Evolutionary conservation across 305 asterid species (phyloP), one percentile per base, ranked within the genome.

Genomic region (Rubia tinctorum): DNA sequence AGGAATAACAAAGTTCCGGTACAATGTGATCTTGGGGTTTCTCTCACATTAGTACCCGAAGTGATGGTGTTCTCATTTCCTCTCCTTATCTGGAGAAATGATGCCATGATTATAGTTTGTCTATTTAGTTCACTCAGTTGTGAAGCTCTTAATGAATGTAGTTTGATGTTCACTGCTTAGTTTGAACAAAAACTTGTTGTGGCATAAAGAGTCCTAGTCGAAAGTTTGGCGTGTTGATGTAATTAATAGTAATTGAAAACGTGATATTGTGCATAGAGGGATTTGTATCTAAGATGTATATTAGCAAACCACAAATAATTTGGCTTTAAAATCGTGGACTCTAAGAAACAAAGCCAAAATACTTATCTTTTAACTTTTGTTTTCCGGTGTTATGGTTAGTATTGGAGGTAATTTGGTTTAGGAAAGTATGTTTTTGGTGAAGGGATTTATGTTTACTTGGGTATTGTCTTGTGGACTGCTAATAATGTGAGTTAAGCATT

Each of bases 141-240:
- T 75, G 10, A 2, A 59, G 40, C 70, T 59, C 44, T 75, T 69
- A 22, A 13, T 12, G 17, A 13, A 69, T 39, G 13, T 37, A 30
- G 44, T 15, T 30, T 13, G n/a, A 30, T 44, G 56, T 55, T 22
- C 71, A 15, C 45, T 66, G 63, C 71, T 47, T 69, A 47, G 40
- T 39, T 69, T 45, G 72, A 39, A 39, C 17, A 37, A 75, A 75
- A 43, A 7, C 20, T 45, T 10, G 65, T 34, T 7, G 27, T 75
- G 68, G 34, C 59, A 30, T 76, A 42, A 62, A 47, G 23, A 61
- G 66, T 53, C 58, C 17, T 37, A 25, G 68, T 61, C 60, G 70
- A 73, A 47, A 59, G 40, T 65, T 30, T 59, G 66, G 49, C 18
- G 11, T 68, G 18, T 11, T 20, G 37, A 18, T 73, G 49, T 63